Evolutionary conservation across 2,329 filamentous ascomycete species (phyloP).

Genomic region (Calonectria naviculata): DNA sequence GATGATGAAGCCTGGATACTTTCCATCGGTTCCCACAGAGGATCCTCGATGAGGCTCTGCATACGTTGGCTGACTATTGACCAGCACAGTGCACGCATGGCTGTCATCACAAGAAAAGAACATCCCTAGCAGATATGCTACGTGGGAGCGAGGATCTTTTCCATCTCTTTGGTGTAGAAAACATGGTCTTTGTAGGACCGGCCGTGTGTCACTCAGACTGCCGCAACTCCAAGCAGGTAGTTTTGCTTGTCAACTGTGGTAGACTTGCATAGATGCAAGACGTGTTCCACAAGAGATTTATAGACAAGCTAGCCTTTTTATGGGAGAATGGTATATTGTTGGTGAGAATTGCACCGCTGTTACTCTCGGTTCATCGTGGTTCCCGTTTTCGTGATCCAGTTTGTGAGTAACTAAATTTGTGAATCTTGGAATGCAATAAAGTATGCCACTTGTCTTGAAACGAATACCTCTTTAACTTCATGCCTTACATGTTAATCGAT

Average conservation of each 20-base stretch:
- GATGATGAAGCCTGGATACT: slow-evolving; percentile 80
- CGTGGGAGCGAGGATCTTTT: neutral
- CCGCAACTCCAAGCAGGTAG: neutral
- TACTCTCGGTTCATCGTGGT: neutral
- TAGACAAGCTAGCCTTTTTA: too few species aligned
- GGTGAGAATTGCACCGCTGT: neutral
- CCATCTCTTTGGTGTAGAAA: neutral
- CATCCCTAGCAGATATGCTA: neutral
- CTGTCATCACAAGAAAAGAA: too few species aligned
- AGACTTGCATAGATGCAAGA: too few species aligned
- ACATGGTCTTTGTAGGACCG: too few species aligned
- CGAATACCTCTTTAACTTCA: too few species aligned
- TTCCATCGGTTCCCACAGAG: slow-evolving; percentile 85
- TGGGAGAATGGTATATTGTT: neutral
- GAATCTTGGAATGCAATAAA: too few species aligned
- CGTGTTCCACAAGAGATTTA: too few species aligned
- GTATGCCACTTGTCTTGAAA: too few species aligned
- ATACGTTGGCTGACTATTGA: neutral
- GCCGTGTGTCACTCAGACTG: neutral
- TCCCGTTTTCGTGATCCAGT: too few species aligned
- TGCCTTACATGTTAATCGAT: too few species aligned
- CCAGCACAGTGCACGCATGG: neutral
- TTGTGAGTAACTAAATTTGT: too few species aligned
- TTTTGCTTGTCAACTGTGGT: neutral
- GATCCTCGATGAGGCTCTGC: slow-evolving; percentile 50